Conservation (phyloP, 1,139 yeast species). For the Pneumocystis carinii region DNA sequence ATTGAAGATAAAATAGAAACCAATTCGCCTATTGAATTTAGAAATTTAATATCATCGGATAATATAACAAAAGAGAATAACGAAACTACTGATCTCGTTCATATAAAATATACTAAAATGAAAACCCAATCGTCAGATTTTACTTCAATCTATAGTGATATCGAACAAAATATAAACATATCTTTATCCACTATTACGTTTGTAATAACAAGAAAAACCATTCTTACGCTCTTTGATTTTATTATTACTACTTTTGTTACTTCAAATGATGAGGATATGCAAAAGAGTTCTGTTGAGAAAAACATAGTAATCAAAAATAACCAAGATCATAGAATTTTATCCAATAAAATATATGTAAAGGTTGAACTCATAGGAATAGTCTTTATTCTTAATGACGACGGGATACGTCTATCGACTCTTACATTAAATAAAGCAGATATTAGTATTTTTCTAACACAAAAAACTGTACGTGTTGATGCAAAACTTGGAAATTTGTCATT, state of each 20-base stretch:
- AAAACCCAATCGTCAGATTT: conserved; percentile 45
- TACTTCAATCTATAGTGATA: conserved; percentile 35
- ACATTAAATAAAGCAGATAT: conserved; percentile 62
- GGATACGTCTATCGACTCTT: conserved; percentile 65
- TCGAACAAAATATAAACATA: conserved; percentile 65
- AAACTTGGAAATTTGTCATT: conserved; percentile 67
- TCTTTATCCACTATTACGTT: conserved; percentile 68
- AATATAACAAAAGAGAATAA: conserved; percentile 28
- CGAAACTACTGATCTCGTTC: conserved; percentile 38
- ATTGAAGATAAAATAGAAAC: conserved; percentile 63
- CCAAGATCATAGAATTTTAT: conserved; percentile 6
- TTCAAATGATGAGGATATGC: conserved; percentile 24
- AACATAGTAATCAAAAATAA: conserved; percentile 30
- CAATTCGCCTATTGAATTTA: conserved; percentile 48
- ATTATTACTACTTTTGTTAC: conserved; percentile 72
- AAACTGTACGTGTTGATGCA: conserved; percentile 60
- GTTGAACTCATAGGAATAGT: conserved; percentile 61
- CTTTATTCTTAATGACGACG: conserved; percentile 67
- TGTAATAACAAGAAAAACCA: conserved; percentile 61
- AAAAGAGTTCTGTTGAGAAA: conserved; percentile 19
- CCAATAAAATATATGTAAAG: conserved; percentile 44
- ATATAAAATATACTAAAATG: conserved; percentile 42
- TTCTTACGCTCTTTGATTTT: conserved; percentile 66
- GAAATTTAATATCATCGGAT: conserved; percentile 56
- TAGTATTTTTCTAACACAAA: conserved; percentile 53